A percentile compares a stretch with the other conserved stretches of the same genome.
Conservation (phyloP, 129 eudicot genomes). For the Chrysanthemum seticuspe region DNA sequence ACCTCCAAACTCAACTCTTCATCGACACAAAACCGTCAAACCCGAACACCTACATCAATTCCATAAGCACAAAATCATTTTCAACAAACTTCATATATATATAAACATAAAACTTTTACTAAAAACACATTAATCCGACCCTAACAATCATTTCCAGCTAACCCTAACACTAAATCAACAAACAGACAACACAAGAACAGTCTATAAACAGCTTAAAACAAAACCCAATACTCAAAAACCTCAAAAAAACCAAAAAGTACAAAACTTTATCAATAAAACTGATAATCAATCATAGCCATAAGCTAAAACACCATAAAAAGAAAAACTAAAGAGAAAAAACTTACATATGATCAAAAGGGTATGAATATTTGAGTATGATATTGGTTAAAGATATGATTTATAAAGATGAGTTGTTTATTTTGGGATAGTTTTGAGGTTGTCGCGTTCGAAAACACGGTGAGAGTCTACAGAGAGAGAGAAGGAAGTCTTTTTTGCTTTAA, state of each 20-base stretch:
- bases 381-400: conserved; percentile 2
- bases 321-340: neutral
- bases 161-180: conserved; percentile 29
- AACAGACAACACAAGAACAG: neutral
- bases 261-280: neutral
- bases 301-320: neutral
- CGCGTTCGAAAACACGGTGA: conserved; percentile 32
- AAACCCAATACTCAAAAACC: conserved; percentile 7
- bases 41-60: conserved; percentile 11
- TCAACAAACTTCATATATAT: neutral
- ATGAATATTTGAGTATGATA: neutral
- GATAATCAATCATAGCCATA: neutral
- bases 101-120: neutral
- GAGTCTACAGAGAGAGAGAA: conserved; percentile 25
- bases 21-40: conserved; percentile 28
- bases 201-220: neutral
- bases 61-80: neutral
- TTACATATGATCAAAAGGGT: conserved; percentile 32
- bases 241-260: neutral
- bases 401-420: neutral
- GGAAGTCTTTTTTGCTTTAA: neutral
- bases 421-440: conserved; percentile 22
- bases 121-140: conserved; percentile 3
- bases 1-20: conserved; percentile 35
- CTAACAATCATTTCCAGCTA: conserved; percentile 12